Percentiles rank a stretch among this genome's conserved stretches.
Evolutionary conservation across 169 alveolate species (phyloP).

Genomic region (Plasmodium relictum): DNA sequence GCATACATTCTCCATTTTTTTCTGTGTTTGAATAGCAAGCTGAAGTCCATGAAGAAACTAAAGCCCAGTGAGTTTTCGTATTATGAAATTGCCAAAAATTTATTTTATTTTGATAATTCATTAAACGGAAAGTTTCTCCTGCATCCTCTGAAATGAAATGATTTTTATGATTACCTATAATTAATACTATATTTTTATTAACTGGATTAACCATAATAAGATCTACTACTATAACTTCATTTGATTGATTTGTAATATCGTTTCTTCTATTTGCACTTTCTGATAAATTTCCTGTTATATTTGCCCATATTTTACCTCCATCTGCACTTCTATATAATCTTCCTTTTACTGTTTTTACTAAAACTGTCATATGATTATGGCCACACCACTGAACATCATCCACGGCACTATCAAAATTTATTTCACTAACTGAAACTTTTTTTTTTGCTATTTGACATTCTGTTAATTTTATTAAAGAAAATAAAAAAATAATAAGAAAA

Average conservation of each 20-base stretch:
- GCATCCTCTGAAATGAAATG: constrained; percentile 85
- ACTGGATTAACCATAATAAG: constrained; percentile 85
- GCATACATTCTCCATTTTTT: constrained; percentile 90
- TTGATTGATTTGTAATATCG: constrained; percentile 28
- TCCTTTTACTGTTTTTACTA: constrained; percentile 89
- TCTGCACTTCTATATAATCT: constrained; percentile 87
- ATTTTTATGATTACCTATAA: constrained; percentile 84
- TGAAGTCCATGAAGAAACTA: constrained; percentile 91
- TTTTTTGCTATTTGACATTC: constrained; percentile 80
- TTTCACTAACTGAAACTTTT: constrained; percentile 91
- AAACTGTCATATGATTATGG: constrained; percentile 85
- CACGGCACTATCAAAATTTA: constrained; percentile 89
- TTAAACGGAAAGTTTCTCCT: constrained; percentile 85
- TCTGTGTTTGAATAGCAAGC: constrained; percentile 84
- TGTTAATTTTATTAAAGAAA: constrained; percentile 26
- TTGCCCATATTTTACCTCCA: constrained; percentile 91
- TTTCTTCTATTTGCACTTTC: constrained; percentile 60
- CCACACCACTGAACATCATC: constrained; percentile 92
- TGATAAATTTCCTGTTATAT: constrained; percentile 84
- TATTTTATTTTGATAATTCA: constrained; percentile 85
- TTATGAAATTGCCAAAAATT: constrained; percentile 91
- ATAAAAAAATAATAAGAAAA: constrained; percentile 18
- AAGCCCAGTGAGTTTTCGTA: constrained; percentile 87
- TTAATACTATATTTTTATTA: constrained; percentile 86
- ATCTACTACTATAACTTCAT: constrained; percentile 78